Conservation (phyloP, 179 eudicot genomes). For the Sideroxylon spinosum region DNA sequence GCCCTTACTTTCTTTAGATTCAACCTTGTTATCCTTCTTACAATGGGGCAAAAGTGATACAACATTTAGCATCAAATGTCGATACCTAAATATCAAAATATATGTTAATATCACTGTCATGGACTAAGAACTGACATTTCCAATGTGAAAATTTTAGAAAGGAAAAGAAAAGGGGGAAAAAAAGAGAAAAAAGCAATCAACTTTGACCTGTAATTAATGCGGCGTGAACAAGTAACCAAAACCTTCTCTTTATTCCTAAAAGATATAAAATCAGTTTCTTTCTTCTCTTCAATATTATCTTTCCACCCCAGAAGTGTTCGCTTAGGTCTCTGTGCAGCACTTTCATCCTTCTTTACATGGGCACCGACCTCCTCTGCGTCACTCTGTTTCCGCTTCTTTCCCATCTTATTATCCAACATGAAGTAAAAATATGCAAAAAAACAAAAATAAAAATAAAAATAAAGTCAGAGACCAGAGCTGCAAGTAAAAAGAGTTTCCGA, state of each 20-base stretch:
- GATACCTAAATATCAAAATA: conserved; percentile 44
- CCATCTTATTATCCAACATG: conserved; percentile 23
- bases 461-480: too few relatives aligned
- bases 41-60: conserved; percentile 75
- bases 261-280: conserved; percentile 9
- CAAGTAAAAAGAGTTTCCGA: too few relatives aligned
- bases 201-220: conserved; percentile 72
- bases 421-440: background rate
- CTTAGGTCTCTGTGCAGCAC: conserved; percentile 29
- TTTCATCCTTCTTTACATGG: conserved; percentile 29
- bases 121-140: background rate
- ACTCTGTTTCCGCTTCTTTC: conserved; percentile 41
- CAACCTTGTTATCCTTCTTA: conserved; percentile 88
- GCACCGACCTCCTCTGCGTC: conserved; percentile 18
- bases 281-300: conserved; percentile 21
- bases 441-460: background rate
- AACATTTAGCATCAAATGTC: conserved; percentile 90
- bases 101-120: background rate
- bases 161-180: background rate
- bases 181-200: background rate
- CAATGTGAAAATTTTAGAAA: background rate
- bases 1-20: conserved; percentile 82
- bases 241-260: conserved; percentile 81
- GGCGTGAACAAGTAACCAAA: conserved; percentile 77
- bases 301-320: conserved; percentile 38